phyloP scores from a whole-genome alignment of 2,329 filamentous ascomycete genomes.

The Neurospora sp. region DNA sequence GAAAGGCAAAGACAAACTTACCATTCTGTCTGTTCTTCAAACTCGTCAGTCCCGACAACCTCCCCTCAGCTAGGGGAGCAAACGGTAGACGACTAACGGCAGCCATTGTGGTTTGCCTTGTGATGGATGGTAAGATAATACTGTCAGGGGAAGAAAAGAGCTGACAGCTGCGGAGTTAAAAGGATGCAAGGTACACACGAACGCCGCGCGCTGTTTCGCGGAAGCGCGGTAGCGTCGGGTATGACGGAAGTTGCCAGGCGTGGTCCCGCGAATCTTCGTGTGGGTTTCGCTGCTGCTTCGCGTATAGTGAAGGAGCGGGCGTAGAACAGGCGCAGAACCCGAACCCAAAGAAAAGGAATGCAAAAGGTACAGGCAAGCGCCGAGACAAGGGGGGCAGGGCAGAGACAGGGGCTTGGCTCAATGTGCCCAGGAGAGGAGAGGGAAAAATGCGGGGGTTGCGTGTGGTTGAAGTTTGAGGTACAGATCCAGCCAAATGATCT shows the following conservation, averaged over 20 bases:
- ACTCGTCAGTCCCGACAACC: conserved; percentile 62
- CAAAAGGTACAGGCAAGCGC: background rate
- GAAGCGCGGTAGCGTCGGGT: background rate
- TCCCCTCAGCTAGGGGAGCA: conserved; percentile 57
- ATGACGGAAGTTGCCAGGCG: background rate
- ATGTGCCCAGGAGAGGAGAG: background rate
- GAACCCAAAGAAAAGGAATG: background rate
- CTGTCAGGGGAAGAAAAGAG: background rate
- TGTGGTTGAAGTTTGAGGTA: background rate
- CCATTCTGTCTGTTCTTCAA: conserved; percentile 71
- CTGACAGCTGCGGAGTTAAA: background rate
- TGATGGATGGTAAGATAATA: conserved; percentile 4
- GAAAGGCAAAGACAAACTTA: conserved; percentile 30
- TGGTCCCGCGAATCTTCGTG: background rate
- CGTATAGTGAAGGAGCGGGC: background rate
- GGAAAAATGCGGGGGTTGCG: background rate
- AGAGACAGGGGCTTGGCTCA: background rate
- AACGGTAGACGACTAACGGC: conserved; percentile 60
- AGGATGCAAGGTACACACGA: background rate
- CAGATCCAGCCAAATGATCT: background rate
- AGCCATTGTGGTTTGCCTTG: conserved; percentile 34
- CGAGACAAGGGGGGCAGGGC: background rate
- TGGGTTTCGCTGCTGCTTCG: background rate
- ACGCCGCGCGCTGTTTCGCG: background rate
- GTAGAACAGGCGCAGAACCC: background rate